Evolutionary conservation across 2,329 filamentous ascomycete genomes (phyloP), one percentile per base, ranked within the genome.

Genomic region (Lachnellula cervina): DNA sequence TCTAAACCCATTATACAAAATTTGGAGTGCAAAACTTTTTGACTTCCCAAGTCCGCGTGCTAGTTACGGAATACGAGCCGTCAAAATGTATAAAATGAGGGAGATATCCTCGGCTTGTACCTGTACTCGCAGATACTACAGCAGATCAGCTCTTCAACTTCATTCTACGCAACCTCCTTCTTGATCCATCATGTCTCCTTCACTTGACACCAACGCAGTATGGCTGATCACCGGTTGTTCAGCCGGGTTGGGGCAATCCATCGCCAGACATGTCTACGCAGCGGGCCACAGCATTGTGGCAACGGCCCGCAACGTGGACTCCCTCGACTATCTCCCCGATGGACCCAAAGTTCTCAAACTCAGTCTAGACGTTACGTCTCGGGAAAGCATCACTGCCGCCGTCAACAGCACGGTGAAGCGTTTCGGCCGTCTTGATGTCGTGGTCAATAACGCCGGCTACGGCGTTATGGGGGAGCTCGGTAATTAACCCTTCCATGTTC

Each of bases 361-460:
- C 2, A 59, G 64, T 0, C 68, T 80, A 1, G 77, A 80, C 52
- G 77, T 80, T 1, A 78, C 75, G 0, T 77, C 16, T 66, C 73
- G n/a, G n/a, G 38, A 74, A n/a, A 68, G 60, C 11, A 66, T 71
- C 11, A 28, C 65, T 8, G 55, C 64, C 1, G 68, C 70, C 1
- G 60, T 74, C 5, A 55, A 72, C 2, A 68, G 69, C 9, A 74
- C 75, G 6, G 42, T 51, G 2, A 63, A 64, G 19, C 60, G 57
- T 0, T 54, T 69, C 1, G 67, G 73, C 2, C 75, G 77, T 11
- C 68, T 85, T 44, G 80, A 85, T 64, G 76, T 83, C 1, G 76
- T 84, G 4, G 74, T 82, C 58, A 83, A 84, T 70, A 83, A 83
- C 50, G 81, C 81, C 3, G 82, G 81, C 2, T 83, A 81, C 57